Base-by-base conservation (phyloP, 2,329 filamentous ascomycete genomes). In the Claviceps digitariae region DNA sequence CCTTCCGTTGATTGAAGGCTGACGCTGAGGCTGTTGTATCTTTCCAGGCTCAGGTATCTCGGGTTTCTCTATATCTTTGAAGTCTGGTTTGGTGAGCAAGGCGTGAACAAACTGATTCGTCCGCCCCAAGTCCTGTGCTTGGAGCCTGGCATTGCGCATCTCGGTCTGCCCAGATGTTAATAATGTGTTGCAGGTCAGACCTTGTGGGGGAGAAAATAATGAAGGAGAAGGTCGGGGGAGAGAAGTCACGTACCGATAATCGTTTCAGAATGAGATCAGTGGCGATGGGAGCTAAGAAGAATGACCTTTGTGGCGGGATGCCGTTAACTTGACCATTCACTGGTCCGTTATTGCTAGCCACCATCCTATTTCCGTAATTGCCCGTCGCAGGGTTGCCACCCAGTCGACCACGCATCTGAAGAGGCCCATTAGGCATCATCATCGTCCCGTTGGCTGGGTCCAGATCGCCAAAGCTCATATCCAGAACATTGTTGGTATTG, bases 191-290 rank as follows among this genome's bases (percentile, higher is more conserved):
- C 13, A n/a, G 34, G 15, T 6, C 3, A 21, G 29, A 3, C 8
- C 6, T 29, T 44, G 20, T 6, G 31, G 27, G 27, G 25, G 4
- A n/a, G n/a, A 25, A 20, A 15, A 46, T 10, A 15, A 7, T 8
- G 31, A 12, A 34, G 10, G 31, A 12, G 31, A 12, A 9, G 20
- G 23, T 23, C n/a, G n/a, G n/a, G n/a, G n/a, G n/a, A n/a, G n/a
- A 9, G 23, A 17, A 8, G 4, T 29, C 20, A 62, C 68, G 60
- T 61, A 70, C 68, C 50, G 67, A 58, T 56, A 71, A 63, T 44
- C 66, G 64, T 66, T 95, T 96, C 41, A 96, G 85, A 54, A 98
- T 90, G 61, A 95, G 88, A 66, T 98, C 93, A 45, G 94, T 93
- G 7, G 89, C 94, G 58, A 96, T 83, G 0, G 90, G 89, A 7